Evolutionary conservation across 2,329 filamentous ascomycete species (phyloP).

Genomic region (Ascochyta viciae-villosae): DNA sequence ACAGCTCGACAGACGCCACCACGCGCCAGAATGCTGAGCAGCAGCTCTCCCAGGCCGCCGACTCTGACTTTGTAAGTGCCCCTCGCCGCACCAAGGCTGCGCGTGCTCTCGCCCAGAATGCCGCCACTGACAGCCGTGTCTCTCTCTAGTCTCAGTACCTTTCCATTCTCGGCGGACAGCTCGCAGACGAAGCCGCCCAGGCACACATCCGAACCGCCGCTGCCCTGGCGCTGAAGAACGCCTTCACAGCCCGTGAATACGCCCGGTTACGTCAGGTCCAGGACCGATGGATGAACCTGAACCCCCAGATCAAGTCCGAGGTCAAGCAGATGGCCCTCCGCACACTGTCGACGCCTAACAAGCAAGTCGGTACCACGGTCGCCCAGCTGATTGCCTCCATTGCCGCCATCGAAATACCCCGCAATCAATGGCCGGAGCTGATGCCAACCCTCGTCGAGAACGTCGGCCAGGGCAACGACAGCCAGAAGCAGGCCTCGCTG

Average conservation of each 20-base stretch:
- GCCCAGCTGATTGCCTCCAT: conserved; percentile 96
- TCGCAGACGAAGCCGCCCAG: conserved; percentile 86
- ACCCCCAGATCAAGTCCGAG: conserved; percentile 79
- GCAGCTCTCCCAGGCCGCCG: conserved; percentile 89
- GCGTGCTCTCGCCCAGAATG: conserved; percentile 19
- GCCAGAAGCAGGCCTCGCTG: conserved; percentile 92
- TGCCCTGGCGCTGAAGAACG: conserved; percentile 96
- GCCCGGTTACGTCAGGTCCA: conserved; percentile 88
- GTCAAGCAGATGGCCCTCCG: conserved; percentile 92
- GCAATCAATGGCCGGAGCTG: conserved; percentile 90
- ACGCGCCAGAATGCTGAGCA: conserved; percentile 91
- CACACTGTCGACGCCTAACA: conserved; percentile 80
- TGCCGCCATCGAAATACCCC: conserved; percentile 91
- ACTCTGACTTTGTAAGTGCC: conserved; percentile 87
- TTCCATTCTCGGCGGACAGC: conserved; percentile 85
- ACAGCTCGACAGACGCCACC: conserved; percentile 74
- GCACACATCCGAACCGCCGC: conserved; percentile 90
- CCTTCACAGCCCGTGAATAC: conserved; percentile 92
- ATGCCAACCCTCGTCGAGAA: conserved; percentile 90
- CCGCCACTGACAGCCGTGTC: conserved; percentile 41
- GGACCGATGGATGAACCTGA: conserved; percentile 88
- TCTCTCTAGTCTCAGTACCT: conserved; percentile 77
- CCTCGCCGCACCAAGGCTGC: conserved; percentile 30
- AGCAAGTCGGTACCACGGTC: conserved; percentile 84
- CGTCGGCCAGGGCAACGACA: conserved; percentile 83